Evolutionary conservation across 495 filamentous ascomycete species (phyloP), one percentile per base, ranked within the genome.

Genomic region (Penicillium daleae): DNA sequence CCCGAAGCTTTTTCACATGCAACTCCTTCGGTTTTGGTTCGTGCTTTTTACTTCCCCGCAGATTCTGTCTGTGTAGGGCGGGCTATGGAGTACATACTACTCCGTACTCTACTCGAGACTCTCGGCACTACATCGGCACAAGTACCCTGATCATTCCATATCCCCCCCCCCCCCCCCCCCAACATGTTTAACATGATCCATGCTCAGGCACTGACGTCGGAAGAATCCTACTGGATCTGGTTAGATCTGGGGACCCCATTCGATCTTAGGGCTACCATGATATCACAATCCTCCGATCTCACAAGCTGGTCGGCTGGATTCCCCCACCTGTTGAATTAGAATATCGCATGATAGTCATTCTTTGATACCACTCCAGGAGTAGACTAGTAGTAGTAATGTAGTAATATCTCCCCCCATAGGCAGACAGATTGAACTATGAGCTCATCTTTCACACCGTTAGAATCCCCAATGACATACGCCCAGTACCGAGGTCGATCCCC

Each of bases 221-320:
- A 50, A 27, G 12, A 9, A 50, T 50, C 9, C 46, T 50, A 50
- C 46, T 17, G 12, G n/a, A 29, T 50, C 46, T 6, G 46, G 46
- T 50, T 50, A 50, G 46, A 50, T 29, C 46, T 50, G 46, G 46
- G 42, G 42, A 46, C 19, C 21, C 42, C n/a, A 42, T 24, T 3
- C 22, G 24, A 50, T 50, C 46, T 27, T 26, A n/a, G 46, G 46
- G 26, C 15, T 26, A 29, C 24, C 22, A 50, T 50, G 46, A 50
- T 27, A 50, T 50, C 46, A 50, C 46, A 15, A 24, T n/a, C 46
- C 46, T 50, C 46, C 46, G 46, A 50, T 49, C 24, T 27, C 46
- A 29, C 46, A 50, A 50, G 46, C 46, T 50, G 19, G 19, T 50
- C 46, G 46, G 22, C 24, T 50, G 3, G 12, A 2, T 6, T 22